Evolutionary conservation across 805 yeast genomes (phyloP).

Genomic region (Metschnikowia matae): DNA sequence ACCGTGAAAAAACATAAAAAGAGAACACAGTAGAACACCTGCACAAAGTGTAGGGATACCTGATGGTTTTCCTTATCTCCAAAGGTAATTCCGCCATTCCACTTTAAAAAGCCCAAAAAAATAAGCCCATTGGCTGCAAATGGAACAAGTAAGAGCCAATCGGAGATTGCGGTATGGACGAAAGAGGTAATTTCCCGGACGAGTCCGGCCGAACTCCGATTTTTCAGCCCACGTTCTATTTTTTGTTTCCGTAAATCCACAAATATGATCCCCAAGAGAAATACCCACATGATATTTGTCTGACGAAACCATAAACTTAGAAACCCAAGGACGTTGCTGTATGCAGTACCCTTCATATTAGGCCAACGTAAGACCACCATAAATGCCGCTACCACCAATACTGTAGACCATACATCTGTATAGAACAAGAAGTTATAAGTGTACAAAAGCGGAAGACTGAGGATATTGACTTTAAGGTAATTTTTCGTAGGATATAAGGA

Average conservation of each 20-base stretch:
- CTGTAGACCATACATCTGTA: conserved; percentile 91
- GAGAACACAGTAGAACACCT: conserved; percentile 70
- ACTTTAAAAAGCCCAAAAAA: conserved; percentile 54
- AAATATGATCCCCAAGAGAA: conserved; percentile 51
- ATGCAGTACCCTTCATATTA: conserved; percentile 18
- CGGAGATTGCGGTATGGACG: conserved; percentile 10
- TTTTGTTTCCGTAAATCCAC: conserved; percentile 40
- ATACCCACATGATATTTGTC: conserved; percentile 87
- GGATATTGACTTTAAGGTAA: conserved; percentile 27
- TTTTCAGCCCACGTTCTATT: not conserved
- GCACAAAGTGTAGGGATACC: conserved; percentile 69
- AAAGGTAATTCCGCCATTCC: conserved; percentile 81
- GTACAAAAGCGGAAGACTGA: conserved; percentile 64
- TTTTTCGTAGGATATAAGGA: conserved; percentile 18
- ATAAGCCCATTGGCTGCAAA: conserved; percentile 46
- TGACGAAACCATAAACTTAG: conserved; percentile 76
- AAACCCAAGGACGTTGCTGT: conserved; percentile 55
- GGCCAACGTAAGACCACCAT: conserved; percentile 38
- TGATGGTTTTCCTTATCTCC: conserved; percentile 90
- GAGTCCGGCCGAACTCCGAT: not conserved
- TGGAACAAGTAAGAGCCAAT: conserved; percentile 40
- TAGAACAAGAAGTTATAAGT: conserved; percentile 77
- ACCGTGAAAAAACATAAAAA: conserved; percentile 62
- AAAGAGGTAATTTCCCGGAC: not conserved
- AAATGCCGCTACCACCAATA: conserved; percentile 56